These are phyloP conservation scores for Geotrichum restrictum DNA, from an alignment of 1,139 yeast species.

Conservation along the genomic window DNA sequence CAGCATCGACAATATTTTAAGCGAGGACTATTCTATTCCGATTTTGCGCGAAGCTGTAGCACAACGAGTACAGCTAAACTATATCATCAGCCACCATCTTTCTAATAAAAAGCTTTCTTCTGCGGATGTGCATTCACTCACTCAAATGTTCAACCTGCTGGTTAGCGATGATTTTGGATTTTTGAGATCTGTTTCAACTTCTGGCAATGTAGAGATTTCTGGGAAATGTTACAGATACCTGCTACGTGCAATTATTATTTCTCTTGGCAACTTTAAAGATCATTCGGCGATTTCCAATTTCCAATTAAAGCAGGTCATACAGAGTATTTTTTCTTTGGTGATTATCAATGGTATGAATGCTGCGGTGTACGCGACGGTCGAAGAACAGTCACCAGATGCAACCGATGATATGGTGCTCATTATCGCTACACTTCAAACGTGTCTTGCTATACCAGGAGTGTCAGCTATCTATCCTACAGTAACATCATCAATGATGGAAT, in stretches of 20 bases:
- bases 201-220: slow-evolving; percentile 11
- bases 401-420: slow-evolving; percentile 65
- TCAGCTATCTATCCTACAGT: slow-evolving; percentile 49
- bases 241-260: slow-evolving; percentile 22
- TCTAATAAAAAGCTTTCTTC: slow-evolving; percentile 31
- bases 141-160: slow-evolving; percentile 27
- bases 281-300: slow-evolving; percentile 17
- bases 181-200: slow-evolving; percentile 21
- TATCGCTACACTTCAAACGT: slow-evolving; percentile 57
- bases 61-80: slow-evolving; percentile 66
- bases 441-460: slow-evolving; percentile 52
- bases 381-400: slow-evolving; percentile 38
- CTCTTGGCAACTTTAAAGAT: slow-evolving; percentile 28
- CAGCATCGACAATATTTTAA: slow-evolving; percentile 51
- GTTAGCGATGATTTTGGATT: slow-evolving; percentile 29
- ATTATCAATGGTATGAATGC: slow-evolving; percentile 34
- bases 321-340: slow-evolving; percentile 33
- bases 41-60: slow-evolving; percentile 51
- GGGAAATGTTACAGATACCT: slow-evolving; percentile 16
- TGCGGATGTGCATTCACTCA: slow-evolving; percentile 22
- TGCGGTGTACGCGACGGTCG: slow-evolving; percentile 26
- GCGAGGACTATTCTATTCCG: slow-evolving; percentile 52
- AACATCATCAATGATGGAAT: slow-evolving; percentile 52
- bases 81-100: slow-evolving; percentile 54
- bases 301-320: slow-evolving; percentile 27